Evolutionary conservation across 23 red algal genomes (phyloP).

Genomic region (Cyanidiococcus yangmingshanensis): DNA sequence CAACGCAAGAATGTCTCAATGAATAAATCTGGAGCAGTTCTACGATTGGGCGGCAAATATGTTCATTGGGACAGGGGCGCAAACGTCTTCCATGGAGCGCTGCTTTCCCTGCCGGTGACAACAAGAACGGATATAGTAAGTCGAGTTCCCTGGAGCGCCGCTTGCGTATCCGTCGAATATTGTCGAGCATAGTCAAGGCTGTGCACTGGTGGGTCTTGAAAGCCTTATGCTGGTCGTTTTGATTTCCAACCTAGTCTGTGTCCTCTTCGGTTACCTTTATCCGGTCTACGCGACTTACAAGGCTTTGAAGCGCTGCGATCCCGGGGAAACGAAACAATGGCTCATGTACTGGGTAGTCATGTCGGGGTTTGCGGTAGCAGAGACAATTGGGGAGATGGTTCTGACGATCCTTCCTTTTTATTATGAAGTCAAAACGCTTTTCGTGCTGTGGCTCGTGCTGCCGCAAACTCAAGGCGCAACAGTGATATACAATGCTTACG

Average conservation of each 20-base stretch:
- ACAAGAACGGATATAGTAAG: too few relatives aligned
- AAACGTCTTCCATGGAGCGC: too few relatives aligned
- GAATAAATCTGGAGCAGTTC: too few relatives aligned
- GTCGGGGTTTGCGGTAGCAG: slow-evolving; percentile 28
- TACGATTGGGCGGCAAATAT: too few relatives aligned
- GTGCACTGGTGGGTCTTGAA: too few relatives aligned
- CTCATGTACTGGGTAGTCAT: slow-evolving; percentile 51
- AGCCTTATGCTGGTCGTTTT: not conserved
- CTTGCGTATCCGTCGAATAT: too few relatives aligned
- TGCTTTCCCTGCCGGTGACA: too few relatives aligned
- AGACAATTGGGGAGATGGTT: slow-evolving; percentile 34
- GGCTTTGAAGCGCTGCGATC: slow-evolving; percentile 40
- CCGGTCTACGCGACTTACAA: slow-evolving; percentile 55
- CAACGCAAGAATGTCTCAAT: too few relatives aligned
- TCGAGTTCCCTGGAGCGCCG: too few relatives aligned
- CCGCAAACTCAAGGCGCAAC: slow-evolving; percentile 44
- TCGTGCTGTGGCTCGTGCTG: slow-evolving; percentile 49
- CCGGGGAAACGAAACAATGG: slow-evolving; percentile 36
- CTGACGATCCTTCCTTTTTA: slow-evolving; percentile 50
- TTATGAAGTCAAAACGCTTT: slow-evolving; percentile 27
- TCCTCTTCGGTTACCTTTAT: slow-evolving; percentile 39
- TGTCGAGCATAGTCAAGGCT: too few relatives aligned
- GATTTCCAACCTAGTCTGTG: not conserved
- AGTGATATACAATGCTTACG: slow-evolving; percentile 36
- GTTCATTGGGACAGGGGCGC: too few relatives aligned